phyloP scores from a whole-genome alignment of 148 eudicot genomes.

The Drosera capensis region DNA sequence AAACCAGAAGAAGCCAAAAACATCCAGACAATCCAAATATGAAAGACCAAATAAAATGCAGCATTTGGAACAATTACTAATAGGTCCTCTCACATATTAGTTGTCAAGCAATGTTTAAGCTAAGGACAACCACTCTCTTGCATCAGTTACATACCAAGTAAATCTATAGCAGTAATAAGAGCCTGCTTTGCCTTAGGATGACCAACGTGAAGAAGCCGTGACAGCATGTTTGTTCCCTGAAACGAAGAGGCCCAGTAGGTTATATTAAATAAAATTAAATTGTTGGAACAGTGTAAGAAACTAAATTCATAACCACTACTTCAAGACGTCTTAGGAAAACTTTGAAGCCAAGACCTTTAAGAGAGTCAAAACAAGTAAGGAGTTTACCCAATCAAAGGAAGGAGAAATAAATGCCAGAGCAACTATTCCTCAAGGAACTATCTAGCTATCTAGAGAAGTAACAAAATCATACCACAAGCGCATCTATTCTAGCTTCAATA shows the following conservation, averaged over 20 bases:
- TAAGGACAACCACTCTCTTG: background rate
- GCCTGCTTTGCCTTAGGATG: conserved; percentile 98
- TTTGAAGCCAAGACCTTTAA: no score
- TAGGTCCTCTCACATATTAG: no score
- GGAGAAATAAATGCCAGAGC: background rate
- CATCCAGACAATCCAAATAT: no score
- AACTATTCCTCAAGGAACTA: background rate
- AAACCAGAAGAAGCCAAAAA: no score
- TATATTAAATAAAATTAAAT: background rate
- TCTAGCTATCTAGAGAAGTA: background rate
- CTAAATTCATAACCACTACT: background rate
- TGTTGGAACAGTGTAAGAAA: background rate
- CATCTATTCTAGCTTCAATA: conserved; percentile 97
- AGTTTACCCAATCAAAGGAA: background rate
- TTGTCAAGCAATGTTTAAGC: no score
- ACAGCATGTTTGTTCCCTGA: conserved; percentile 96
- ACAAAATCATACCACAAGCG: conserved; percentile 71
- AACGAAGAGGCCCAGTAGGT: conserved; percentile 8
- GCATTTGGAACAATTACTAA: no score
- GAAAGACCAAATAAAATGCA: no score
- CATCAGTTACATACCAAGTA: conserved; percentile 55
- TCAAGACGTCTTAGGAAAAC: no score
- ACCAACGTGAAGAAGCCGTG: conserved; percentile 86
- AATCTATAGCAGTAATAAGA: conserved; percentile 87
- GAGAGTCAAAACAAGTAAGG: no score